These are phyloP conservation scores for Gautieria morchelliformis DNA, from an alignment of 768 basidiomycete genomes.

Conservation along the genomic window DNA sequence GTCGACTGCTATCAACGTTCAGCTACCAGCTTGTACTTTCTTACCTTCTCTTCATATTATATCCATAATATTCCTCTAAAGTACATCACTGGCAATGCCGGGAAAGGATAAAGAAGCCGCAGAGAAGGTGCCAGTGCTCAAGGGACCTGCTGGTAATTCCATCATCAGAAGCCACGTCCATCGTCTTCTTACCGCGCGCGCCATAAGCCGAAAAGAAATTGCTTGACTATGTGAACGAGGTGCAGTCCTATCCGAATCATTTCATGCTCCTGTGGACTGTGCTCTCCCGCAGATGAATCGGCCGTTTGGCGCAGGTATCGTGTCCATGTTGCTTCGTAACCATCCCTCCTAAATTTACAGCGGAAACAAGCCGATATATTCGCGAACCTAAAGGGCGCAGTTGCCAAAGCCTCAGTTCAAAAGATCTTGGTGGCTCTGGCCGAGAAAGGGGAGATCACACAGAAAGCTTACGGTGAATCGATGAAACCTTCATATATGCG, in stretches of 20 bases:
- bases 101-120: conserved; percentile 12
- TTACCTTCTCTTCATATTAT: too few species aligned
- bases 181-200: neutral
- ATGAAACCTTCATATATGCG: neutral
- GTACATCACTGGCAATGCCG: conserved; percentile 1
- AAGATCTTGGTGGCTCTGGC: conserved; percentile 76
- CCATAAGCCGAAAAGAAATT: conserved; percentile 61
- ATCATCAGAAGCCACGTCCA: neutral
- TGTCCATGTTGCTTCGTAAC: neutral
- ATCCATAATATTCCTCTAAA: too few species aligned
- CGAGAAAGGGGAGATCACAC: conserved; percentile 74
- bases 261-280: too few species aligned
- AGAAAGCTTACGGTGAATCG: conserved; percentile 70
- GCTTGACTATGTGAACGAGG: conserved; percentile 70
- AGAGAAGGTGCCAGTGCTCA: conserved; percentile 38
- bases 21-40: too few species aligned
- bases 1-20: too few species aligned
- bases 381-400: conserved; percentile 83
- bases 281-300: conserved; percentile 63
- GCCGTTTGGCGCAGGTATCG: conserved; percentile 74
- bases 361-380: conserved; percentile 58
- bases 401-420: conserved; percentile 75
- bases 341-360: neutral
- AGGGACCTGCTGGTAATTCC: conserved; percentile 62
- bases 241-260: conserved; percentile 16